These are phyloP conservation scores for Cryptococcus neoformans DNA, from an alignment of 1,284 basidiomycete species.

Conservation along the genomic window DNA sequence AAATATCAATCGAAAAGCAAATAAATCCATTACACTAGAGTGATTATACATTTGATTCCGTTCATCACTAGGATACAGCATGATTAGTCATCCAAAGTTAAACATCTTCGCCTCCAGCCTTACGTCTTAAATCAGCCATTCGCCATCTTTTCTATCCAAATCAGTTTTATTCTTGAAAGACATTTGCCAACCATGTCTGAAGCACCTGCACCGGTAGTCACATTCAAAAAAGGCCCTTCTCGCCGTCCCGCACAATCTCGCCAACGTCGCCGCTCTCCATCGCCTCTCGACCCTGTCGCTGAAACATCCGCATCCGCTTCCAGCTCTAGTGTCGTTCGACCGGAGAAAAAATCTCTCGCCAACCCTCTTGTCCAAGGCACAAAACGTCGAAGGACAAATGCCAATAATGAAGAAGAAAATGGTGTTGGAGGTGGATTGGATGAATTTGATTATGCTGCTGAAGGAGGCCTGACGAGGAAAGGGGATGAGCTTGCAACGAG, in stretches of 20 bases:
- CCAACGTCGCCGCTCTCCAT: constrained; percentile 2
- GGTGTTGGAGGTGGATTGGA: constrained; percentile 57
- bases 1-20: too few species aligned
- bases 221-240: constrained; percentile 67
- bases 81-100: too few species aligned
- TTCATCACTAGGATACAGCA: too few species aligned
- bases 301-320: constrained; percentile 11
- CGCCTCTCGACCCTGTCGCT: constrained; percentile 46
- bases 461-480: constrained; percentile 29
- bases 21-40: too few species aligned
- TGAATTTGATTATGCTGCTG: constrained; percentile 56
- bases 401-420: constrained; percentile 51
- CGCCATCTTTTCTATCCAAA: too few species aligned
- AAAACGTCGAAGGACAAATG: constrained; percentile 69
- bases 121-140: too few species aligned
- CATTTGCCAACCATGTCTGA: constrained; percentile 1
- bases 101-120: too few species aligned
- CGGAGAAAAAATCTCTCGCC: constrained; percentile 61
- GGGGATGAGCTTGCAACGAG: constrained; percentile 49
- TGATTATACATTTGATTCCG: too few species aligned
- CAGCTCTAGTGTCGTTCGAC: constrained; percentile 59
- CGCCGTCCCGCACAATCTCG: constrained; percentile 14
- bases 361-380: constrained; percentile 80
- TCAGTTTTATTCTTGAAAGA: too few species aligned
- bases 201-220: constrained; percentile 57